These are phyloP conservation scores for Cryptomeria japonica DNA, from an alignment of 75 land plant genomes.

Conservation along the genomic window DNA sequence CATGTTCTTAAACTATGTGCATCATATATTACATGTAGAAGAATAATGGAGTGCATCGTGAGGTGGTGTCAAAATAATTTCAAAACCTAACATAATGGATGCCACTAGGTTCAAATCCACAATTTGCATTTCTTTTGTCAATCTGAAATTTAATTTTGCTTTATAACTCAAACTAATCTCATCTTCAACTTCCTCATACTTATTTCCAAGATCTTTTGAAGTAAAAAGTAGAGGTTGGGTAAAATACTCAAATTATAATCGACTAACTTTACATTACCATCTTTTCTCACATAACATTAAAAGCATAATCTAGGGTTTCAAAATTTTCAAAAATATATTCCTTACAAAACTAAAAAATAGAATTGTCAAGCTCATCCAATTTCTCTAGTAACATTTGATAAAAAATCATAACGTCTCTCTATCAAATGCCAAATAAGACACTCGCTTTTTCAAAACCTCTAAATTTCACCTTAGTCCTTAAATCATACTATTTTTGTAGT, in stretches of 20 bases:
- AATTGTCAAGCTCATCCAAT: slow-evolving; percentile 21
- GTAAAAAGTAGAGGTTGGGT: slow-evolving; percentile 74
- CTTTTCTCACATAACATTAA: slow-evolving; percentile 77
- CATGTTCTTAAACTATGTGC: too few relatives aligned
- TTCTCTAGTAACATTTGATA: slow-evolving; percentile 60
- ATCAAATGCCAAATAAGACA: slow-evolving; percentile 66
- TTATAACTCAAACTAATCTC: too few relatives aligned
- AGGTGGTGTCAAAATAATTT: too few relatives aligned
- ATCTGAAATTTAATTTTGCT: too few relatives aligned
- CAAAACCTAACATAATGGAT: too few relatives aligned
- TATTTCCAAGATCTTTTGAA: slow-evolving; percentile 37
- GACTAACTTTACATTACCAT: slow-evolving; percentile 62
- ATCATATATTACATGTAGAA: too few relatives aligned
- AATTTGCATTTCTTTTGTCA: too few relatives aligned
- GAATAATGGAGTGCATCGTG: too few relatives aligned
- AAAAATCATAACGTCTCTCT: slow-evolving; percentile 80
- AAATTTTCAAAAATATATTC: slow-evolving; percentile 47
- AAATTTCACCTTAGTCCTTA: neutral
- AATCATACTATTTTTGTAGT: slow-evolving; percentile 69
- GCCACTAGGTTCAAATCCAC: too few relatives aligned
- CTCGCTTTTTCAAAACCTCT: neutral
- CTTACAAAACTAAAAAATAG: slow-evolving; percentile 46
- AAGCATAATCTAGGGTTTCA: slow-evolving; percentile 63
- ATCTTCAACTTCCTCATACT: too few relatives aligned
- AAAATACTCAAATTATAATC: slow-evolving; percentile 84